A percentile compares a stretch with the other conserved stretches of the same genome.
Evolutionary conservation across 148 eudicot genomes (phyloP).

Genomic region (Chenopodium album): DNA sequence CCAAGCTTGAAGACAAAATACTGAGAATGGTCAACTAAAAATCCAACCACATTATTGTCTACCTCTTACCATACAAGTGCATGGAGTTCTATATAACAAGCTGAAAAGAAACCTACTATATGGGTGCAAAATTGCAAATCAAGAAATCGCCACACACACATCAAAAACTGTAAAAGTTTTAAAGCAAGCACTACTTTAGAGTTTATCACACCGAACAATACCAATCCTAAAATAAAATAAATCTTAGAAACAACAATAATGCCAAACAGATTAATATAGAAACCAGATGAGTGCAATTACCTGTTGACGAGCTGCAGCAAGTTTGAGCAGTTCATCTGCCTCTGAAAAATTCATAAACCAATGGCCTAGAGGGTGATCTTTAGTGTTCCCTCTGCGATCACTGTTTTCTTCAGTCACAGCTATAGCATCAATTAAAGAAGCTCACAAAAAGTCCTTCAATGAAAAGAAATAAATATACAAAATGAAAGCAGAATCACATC

Average conservation of each 20-base stretch:
- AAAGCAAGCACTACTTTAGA: background rate
- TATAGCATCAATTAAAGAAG: slow-evolving; percentile 14
- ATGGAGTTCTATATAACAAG: background rate
- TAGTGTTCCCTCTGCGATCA: slow-evolving; percentile 47
- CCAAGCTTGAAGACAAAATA: background rate
- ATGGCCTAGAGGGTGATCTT: slow-evolving; percentile 58
- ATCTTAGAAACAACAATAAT: background rate
- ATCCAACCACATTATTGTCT: background rate
- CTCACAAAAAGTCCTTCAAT: slow-evolving; percentile 2
- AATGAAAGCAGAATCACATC: background rate
- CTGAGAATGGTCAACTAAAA: background rate
- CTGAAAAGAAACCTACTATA: background rate
- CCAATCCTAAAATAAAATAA: background rate
- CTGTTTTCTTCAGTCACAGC: slow-evolving; percentile 36
- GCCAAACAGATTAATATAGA: background rate
- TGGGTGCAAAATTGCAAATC: background rate
- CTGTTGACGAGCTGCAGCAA: slow-evolving; percentile 88
- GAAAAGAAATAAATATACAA: background rate
- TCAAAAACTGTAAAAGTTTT: background rate
- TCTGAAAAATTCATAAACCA: slow-evolving; percentile 78
- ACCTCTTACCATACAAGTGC: background rate
- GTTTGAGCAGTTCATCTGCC: slow-evolving; percentile 71
- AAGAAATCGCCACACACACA: background rate
- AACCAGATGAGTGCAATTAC: slow-evolving; percentile 23
- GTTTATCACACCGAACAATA: background rate